Evolutionary conservation across 2,329 filamentous ascomycete species (phyloP).

Genomic region (Tolypocladium ophioglossoides): DNA sequence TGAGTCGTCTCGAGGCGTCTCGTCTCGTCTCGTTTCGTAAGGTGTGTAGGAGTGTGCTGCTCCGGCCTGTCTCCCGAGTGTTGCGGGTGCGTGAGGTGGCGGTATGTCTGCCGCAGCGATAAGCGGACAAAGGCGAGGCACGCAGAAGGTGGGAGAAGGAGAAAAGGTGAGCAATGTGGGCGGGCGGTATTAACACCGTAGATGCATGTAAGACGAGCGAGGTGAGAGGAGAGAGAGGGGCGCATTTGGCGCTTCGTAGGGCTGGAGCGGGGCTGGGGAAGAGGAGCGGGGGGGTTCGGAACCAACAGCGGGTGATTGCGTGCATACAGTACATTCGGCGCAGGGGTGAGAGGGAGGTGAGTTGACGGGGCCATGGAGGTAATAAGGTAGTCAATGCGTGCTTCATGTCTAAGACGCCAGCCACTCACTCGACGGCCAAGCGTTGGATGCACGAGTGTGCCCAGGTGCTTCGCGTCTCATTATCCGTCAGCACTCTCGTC

Average conservation of each 20-base stretch:
- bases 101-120: background rate
- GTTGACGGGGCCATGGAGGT: background rate
- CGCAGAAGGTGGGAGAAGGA: background rate
- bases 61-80: too few relatives aligned
- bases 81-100: background rate
- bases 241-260: background rate
- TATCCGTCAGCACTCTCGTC: background rate
- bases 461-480: background rate
- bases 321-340: too few relatives aligned
- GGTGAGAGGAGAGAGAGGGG: background rate
- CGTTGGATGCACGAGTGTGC: background rate
- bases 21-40: background rate
- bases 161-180: background rate
- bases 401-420: background rate
- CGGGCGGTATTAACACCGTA: background rate
- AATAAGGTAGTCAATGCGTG: background rate
- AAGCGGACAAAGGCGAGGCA: background rate
- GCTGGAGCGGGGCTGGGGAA: constrained; percentile 2
- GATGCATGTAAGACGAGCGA: background rate
- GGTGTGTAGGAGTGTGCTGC: too few relatives aligned
- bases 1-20: background rate
- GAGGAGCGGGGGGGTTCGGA: background rate
- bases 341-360: background rate
- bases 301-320: background rate
- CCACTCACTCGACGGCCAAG: background rate